These are phyloP conservation scores for Areca catechu DNA, from an alignment of 176 grass and related monocot genomes.

Conservation along the genomic window DNA sequence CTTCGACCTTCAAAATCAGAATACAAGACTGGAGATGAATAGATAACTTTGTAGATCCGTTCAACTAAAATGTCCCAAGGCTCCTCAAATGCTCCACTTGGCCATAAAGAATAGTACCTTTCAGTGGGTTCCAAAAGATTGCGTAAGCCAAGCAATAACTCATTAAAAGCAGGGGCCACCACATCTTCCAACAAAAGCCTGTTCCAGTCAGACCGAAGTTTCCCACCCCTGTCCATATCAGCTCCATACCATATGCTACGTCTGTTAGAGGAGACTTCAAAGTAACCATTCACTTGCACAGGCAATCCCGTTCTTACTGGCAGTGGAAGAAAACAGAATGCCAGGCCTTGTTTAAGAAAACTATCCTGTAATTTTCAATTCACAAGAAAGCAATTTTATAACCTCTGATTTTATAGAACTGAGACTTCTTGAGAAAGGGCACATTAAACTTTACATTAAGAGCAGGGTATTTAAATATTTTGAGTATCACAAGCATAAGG, in stretches of 20 bases:
- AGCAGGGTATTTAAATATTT: no score
- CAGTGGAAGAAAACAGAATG: constrained; percentile 97
- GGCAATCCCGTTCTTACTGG: constrained; percentile 80
- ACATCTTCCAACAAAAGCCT: constrained; percentile 74
- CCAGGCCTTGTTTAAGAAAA: constrained; percentile 62
- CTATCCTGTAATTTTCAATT: constrained; percentile 41
- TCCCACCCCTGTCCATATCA: constrained; percentile 98
- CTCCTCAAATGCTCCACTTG: constrained; percentile 73
- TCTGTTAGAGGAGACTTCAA: constrained; percentile 92
- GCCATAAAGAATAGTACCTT: constrained; percentile 86
- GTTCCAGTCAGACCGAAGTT: constrained; percentile 97
- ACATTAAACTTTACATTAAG: no score
- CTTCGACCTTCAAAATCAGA: constrained; percentile 50
- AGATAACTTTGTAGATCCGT: constrained; percentile 63
- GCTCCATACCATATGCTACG: constrained; percentile 93
- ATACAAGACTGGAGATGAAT: constrained; percentile 64
- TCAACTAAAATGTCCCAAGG: constrained; percentile 90
- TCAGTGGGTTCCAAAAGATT: constrained; percentile 35
- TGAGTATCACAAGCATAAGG: no score
- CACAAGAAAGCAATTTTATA: no score
- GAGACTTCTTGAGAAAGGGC: no score
- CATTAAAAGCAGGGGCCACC: constrained; percentile 68
- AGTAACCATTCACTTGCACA: constrained; percentile 98
- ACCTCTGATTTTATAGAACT: no score
- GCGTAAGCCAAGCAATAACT: constrained; percentile 49